phyloP scores from a whole-genome alignment of 768 basidiomycete species.

The Pleurotus citrinopileatus region DNA sequence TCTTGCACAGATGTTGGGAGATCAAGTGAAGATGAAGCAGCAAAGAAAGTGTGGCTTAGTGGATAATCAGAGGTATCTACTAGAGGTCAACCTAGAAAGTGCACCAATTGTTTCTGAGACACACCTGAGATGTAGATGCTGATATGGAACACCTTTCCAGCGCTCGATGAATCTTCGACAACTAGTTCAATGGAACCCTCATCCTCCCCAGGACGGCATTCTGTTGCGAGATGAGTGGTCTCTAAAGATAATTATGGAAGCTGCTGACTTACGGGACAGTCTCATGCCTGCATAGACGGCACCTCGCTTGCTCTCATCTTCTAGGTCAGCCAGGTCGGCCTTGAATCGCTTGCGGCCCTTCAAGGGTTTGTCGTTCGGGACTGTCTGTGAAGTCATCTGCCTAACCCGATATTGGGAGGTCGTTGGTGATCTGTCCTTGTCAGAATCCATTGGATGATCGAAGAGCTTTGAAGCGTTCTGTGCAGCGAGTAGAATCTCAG shows the following conservation, averaged over 20 bases:
- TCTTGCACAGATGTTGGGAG: slow-evolving; percentile 35
- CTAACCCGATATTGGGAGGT: not conserved
- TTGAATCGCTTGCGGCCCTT: slow-evolving; percentile 57
- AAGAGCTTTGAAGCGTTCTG: not conserved
- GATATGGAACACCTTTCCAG: slow-evolving; percentile 31
- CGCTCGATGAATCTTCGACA: slow-evolving; percentile 30
- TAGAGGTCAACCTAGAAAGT: not conserved
- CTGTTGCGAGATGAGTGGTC: slow-evolving; percentile 26
- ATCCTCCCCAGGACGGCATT: slow-evolving; percentile 53
- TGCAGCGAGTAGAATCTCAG: not conserved
- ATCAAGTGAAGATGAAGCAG: slow-evolving; percentile 47
- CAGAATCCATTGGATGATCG: not conserved
- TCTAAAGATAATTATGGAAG: not conserved
- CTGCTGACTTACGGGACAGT: slow-evolving; percentile 35
- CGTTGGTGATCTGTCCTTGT: not conserved
- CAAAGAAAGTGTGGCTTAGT: slow-evolving; percentile 50
- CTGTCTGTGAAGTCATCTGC: not conserved
- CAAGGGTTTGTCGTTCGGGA: slow-evolving; percentile 37
- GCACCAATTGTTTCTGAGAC: slow-evolving; percentile 13
- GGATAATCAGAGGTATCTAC: slow-evolving; percentile 71
- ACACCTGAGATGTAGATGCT: slow-evolving; percentile 51
- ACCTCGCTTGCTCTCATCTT: slow-evolving; percentile 31
- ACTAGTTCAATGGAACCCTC: slow-evolving; percentile 60
- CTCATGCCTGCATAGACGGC: slow-evolving; percentile 34
- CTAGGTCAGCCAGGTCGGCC: slow-evolving; percentile 53